Conservation (phyloP, 2,329 filamentous ascomycete species). For the Penicillium sp. region DNA sequence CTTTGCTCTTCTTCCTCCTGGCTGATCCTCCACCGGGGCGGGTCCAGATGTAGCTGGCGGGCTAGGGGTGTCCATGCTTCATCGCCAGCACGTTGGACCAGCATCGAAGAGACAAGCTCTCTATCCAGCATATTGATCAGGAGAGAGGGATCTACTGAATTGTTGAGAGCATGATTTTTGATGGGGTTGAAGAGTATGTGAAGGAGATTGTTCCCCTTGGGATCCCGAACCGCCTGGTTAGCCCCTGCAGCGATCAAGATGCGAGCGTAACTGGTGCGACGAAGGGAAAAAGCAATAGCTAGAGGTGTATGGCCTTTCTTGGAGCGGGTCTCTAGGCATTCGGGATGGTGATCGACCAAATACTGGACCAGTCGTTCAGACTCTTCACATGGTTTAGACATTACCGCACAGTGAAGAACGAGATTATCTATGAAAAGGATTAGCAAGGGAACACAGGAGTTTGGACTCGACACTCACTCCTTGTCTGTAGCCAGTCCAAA, state of each 20-base stretch:
- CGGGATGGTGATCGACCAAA: constrained; percentile 58
- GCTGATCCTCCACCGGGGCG: background rate
- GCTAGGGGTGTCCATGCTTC: constrained; percentile 50
- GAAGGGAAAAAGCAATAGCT: constrained; percentile 57
- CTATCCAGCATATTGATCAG: constrained; percentile 57
- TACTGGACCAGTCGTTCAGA: constrained; percentile 59
- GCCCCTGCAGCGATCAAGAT: constrained; percentile 63
- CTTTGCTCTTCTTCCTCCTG: constrained; percentile 24
- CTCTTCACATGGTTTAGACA: constrained; percentile 41
- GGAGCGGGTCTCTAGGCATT: constrained; percentile 57
- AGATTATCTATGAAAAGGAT: constrained; percentile 37
- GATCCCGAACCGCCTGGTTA: constrained; percentile 61
- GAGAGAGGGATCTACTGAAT: constrained; percentile 48
- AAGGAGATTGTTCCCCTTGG: constrained; percentile 60
- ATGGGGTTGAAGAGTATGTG: constrained; percentile 49
- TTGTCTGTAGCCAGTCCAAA: constrained; percentile 41
- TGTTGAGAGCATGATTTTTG: constrained; percentile 20
- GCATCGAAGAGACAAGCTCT: constrained; percentile 43
- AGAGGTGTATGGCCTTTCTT: constrained; percentile 55
- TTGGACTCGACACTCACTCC: constrained; percentile 52
- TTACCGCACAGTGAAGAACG: constrained; percentile 61
- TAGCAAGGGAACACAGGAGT: background rate
- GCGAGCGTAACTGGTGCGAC: constrained; percentile 38
- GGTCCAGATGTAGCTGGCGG: constrained; percentile 44
- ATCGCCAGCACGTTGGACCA: constrained; percentile 29